Evolutionary conservation across 2,329 filamentous ascomycete genomes (phyloP), one percentile per base, ranked within the genome.

Genomic region (Trichoderma sp.): DNA sequence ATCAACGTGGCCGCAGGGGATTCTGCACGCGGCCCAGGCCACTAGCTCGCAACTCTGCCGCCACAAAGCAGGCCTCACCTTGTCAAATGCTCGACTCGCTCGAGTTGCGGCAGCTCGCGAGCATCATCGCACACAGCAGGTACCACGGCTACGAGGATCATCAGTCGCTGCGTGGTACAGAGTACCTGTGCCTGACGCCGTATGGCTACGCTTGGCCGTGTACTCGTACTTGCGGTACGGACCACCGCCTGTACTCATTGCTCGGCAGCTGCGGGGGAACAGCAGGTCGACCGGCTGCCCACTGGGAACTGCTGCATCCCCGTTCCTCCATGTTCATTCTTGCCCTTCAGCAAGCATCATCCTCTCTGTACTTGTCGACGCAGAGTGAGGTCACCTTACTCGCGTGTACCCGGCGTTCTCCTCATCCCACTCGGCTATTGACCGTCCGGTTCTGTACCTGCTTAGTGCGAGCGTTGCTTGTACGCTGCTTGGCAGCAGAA

Each of bases 1-100:
- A 83, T 80, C 74, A 79, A 65, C 51, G 69, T 37, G 70, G 68
- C 69, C 69, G 72, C 69, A 68, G 37, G 60, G 70, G 26, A 24
- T 59, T 37, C 59, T 39, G 37, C 34, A 18, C 60, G 59, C 59
- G 68, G 68, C 59, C 63, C 39, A 55, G 32, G 30, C 58, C 65
- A 59, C 68, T 68, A 68, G 46, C 24, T 52, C 65, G 16, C 52
- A 70, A 68, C 59, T 68, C 58, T 70, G n/a, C 68, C 65, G 68
- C 68, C 68, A 70, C 68, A 58, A 64, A 39, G 68, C 65, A 68
- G 34, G 65, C 59, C 58, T 64, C 51, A 64, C 59, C 58, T 61
- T 63, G 58, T 54, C 26, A 24, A 37, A 55, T 18, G 49, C 28
- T 30, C 51, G 46, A 28, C 52, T 59, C 59, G 51, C 49, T 14